Percentiles rank a stretch among this genome's conserved stretches.
phyloP scores from a whole-genome alignment of 148 eudicot genomes.

The Cornus controversa region DNA sequence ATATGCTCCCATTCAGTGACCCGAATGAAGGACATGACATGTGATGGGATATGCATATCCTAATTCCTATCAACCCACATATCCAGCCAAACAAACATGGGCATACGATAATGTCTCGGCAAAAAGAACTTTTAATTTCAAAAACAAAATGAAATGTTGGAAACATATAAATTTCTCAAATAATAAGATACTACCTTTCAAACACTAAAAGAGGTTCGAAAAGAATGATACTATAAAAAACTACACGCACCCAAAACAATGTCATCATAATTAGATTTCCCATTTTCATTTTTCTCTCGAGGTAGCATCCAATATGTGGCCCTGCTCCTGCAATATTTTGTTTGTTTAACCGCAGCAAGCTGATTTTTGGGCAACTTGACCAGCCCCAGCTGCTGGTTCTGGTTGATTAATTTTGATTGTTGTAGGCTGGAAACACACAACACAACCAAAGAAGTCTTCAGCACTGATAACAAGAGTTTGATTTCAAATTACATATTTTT shows the following conservation, averaged over 20 bases:
- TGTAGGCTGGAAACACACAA: conserved; percentile 43
- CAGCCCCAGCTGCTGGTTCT: conserved; percentile 43
- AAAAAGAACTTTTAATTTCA: too few species aligned
- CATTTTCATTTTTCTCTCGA: conserved; percentile 6
- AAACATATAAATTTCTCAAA: conserved; percentile 1
- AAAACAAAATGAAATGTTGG: background rate
- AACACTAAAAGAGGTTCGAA: conserved; percentile 42
- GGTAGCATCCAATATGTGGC: background rate
- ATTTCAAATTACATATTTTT: background rate
- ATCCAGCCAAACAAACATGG: too few species aligned
- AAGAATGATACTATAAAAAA: conserved; percentile 45
- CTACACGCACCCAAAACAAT: conserved; percentile 41
- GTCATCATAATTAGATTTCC: conserved; percentile 20
- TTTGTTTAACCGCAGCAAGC: conserved; percentile 67
- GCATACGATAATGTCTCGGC: too few species aligned
- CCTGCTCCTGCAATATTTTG: background rate
- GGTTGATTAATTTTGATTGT: conserved; percentile 60
- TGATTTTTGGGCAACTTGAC: conserved; percentile 59
- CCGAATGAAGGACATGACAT: too few species aligned
- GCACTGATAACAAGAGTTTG: background rate
- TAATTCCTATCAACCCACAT: too few species aligned
- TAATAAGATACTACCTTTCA: conserved; percentile 45
- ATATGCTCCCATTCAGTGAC: too few species aligned
- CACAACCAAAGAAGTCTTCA: background rate
- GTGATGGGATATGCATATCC: too few species aligned